These are phyloP conservation scores for Macadamia tetraphylla DNA, from an alignment of 164 flowering plant species.

Conservation along the genomic window DNA sequence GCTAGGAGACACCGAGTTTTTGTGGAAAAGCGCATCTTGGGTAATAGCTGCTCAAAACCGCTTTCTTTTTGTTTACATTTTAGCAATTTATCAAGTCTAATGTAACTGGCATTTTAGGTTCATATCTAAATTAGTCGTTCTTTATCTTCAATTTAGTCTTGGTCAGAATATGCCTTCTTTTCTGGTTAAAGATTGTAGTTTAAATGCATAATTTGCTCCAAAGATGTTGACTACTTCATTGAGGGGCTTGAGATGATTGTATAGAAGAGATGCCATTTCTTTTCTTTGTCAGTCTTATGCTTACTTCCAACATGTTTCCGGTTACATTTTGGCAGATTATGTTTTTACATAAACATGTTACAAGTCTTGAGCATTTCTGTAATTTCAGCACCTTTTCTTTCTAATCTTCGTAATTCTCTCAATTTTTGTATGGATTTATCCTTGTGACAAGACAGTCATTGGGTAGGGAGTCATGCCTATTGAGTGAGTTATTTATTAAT, in stretches of 20 bases:
- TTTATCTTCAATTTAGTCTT: conserved; percentile 5
- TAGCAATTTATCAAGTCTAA: conserved; percentile 8
- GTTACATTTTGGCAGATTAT: background rate
- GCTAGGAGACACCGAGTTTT: background rate
- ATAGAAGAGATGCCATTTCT: background rate
- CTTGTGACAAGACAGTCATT: too few relatives aligned
- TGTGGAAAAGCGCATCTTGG: background rate
- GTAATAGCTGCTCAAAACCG: conserved; percentile 14
- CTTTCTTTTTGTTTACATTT: conserved; percentile 6
- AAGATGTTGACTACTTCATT: background rate
- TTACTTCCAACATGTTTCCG: background rate
- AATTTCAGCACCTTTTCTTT: background rate
- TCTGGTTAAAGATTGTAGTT: background rate
- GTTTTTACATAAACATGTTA: background rate
- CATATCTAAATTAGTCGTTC: conserved; percentile 6
- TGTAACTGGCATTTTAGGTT: conserved; percentile 6
- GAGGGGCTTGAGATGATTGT: background rate
- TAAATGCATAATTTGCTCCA: conserved; percentile 4
- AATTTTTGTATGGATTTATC: background rate
- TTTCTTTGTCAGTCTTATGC: background rate
- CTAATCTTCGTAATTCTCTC: background rate
- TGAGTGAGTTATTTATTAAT: too few relatives aligned
- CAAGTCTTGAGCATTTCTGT: background rate
- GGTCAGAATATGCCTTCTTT: background rate
- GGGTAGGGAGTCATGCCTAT: too few relatives aligned